Percentiles rank a stretch among this genome's conserved stretches.
Evolutionary conservation across 352 stramenopile species (phyloP).

Genomic region (Phytophthora crassamura): DNA sequence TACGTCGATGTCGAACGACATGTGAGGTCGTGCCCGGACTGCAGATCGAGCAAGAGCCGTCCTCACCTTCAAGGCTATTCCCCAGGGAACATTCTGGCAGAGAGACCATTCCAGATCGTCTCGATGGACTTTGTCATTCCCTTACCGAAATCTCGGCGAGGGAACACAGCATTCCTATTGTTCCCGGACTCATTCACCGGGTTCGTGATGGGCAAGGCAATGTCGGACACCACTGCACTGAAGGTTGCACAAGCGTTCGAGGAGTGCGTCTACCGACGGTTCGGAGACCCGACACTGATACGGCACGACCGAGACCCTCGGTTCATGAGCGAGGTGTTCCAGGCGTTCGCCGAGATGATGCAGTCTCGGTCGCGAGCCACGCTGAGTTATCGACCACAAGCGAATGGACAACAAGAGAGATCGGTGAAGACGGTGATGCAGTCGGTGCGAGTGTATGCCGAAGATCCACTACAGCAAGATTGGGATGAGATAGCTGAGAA

Average conservation of each 20-base stretch:
- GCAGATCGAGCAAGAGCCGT: not conserved
- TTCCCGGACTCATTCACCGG: conserved; percentile 5
- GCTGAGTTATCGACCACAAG: too few species aligned
- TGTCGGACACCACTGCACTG: not conserved
- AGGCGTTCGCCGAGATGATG: too few species aligned
- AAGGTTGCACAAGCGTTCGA: not conserved
- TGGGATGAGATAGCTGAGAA: too few species aligned
- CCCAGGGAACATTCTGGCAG: conserved; percentile 1
- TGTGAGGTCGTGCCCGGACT: conserved; percentile 1
- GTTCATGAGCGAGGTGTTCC: too few species aligned
- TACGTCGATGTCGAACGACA: not conserved
- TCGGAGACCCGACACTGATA: too few species aligned
- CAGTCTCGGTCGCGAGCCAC: too few species aligned
- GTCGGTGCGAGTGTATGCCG: too few species aligned
- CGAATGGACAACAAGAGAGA: too few species aligned
- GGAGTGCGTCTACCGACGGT: too few species aligned
- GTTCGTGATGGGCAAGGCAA: conserved; percentile 5
- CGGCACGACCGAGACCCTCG: too few species aligned
- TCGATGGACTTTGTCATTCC: not conserved
- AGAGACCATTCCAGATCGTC: conserved; percentile 2
- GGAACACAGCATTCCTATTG: not conserved
- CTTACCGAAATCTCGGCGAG: not conserved
- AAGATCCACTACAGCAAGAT: too few species aligned
- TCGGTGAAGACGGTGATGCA: too few species aligned
- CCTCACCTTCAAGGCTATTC: conserved; percentile 6